Evolutionary conservation across 495 filamentous ascomycete species (phyloP).

Genomic region (Penicillium steckii): DNA sequence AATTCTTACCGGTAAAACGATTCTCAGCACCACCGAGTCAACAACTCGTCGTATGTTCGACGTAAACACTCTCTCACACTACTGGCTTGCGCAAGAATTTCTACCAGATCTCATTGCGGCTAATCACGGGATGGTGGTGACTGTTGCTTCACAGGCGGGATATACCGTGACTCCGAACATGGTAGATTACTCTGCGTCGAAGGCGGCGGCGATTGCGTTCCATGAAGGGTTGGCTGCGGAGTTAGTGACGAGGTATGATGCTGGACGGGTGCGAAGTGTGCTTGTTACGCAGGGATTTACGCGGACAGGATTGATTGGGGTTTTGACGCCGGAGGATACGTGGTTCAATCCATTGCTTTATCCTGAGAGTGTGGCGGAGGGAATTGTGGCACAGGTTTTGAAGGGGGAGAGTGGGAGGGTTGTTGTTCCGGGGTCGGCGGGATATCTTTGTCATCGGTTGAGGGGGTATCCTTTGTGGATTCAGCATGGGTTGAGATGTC

Average conservation of each 20-base stretch:
- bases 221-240: constrained; percentile 70
- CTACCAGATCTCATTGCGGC: constrained; percentile 59
- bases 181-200: constrained; percentile 66
- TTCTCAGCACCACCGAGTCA: constrained; percentile 55
- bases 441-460: constrained; percentile 30
- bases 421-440: constrained; percentile 43
- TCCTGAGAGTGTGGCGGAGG: constrained; percentile 64
- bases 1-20: constrained; percentile 56
- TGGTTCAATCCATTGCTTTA: constrained; percentile 57
- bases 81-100: constrained; percentile 63
- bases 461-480: constrained; percentile 45
- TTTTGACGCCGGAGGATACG: constrained; percentile 51
- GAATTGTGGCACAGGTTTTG: constrained; percentile 58
- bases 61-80: constrained; percentile 70
- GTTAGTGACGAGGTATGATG: constrained; percentile 58
- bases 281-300: constrained; percentile 65
- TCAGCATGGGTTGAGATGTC: constrained; percentile 32
- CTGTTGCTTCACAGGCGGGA: constrained; percentile 62
- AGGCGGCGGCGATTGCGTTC: constrained; percentile 65
- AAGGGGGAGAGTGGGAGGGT: constrained; percentile 57
- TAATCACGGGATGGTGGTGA: constrained; percentile 76
- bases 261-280: constrained; percentile 62
- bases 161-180: constrained; percentile 61
- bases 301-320: constrained; percentile 59
- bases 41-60: constrained; percentile 66